Conservation (phyloP, 495 filamentous ascomycete genomes). For the Penicillium turbatum region DNA sequence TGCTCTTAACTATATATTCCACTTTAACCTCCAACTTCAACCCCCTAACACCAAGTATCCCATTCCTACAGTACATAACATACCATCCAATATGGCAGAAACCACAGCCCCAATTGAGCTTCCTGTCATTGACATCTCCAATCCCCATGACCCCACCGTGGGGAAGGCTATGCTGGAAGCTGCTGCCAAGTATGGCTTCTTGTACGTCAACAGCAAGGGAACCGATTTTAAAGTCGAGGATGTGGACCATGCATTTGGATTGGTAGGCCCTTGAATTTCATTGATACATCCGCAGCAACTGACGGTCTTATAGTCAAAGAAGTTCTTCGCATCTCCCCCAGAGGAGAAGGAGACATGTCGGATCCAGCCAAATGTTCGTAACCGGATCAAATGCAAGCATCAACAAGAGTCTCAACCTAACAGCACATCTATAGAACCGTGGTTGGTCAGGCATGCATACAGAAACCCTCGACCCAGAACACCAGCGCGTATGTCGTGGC, state of each 20-base stretch:
- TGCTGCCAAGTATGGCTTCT: slow-evolving; percentile 75
- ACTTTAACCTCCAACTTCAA: neutral
- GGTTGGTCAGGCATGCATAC: slow-evolving; percentile 88
- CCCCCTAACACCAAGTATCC: neutral
- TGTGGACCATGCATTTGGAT: slow-evolving; percentile 67
- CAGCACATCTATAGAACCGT: slow-evolving; percentile 53
- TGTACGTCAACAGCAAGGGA: slow-evolving; percentile 74
- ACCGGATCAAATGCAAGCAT: slow-evolving; percentile 1
- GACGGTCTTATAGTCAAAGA: slow-evolving; percentile 54
- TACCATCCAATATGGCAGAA: slow-evolving; percentile 35
- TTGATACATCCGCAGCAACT: neutral
- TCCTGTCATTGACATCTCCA: slow-evolving; percentile 74
- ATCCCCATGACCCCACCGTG: slow-evolving; percentile 49
- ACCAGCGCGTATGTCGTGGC: slow-evolving; percentile 60
- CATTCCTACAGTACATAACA: neutral
- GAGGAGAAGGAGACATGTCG: slow-evolving; percentile 69
- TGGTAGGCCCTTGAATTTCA: slow-evolving; percentile 48
- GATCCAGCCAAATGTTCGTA: slow-evolving; percentile 61
- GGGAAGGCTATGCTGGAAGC: slow-evolving; percentile 75
- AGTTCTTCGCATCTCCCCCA: slow-evolving; percentile 68
- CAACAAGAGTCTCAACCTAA: slow-evolving; percentile 2
- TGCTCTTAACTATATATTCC: slow-evolving; percentile 5
- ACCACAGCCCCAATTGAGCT: slow-evolving; percentile 50
- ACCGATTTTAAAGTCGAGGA: slow-evolving; percentile 60
- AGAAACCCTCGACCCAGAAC: slow-evolving; percentile 81